Evolutionary conservation across 2,329 filamentous ascomycete species (phyloP).

Genomic region (Microdochium trichocladiopsis): DNA sequence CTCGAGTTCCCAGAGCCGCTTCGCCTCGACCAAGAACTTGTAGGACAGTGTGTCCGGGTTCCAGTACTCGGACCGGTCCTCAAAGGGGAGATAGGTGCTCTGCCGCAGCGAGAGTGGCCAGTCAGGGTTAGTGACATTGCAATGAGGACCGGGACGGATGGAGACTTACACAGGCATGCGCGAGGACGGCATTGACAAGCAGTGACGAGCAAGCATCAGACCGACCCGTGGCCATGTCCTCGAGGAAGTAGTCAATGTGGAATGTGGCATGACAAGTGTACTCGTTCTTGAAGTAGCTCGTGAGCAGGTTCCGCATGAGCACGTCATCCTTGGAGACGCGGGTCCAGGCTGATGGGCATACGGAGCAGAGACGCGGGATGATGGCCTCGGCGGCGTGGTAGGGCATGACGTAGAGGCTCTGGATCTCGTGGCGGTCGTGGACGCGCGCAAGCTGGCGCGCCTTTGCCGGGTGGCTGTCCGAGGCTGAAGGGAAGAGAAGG

Average conservation of each 20-base stretch:
- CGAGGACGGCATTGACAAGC: slow-evolving; percentile 29
- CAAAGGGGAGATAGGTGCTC: slow-evolving; percentile 18
- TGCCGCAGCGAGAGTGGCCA: slow-evolving; percentile 3
- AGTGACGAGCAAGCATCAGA: slow-evolving; percentile 29
- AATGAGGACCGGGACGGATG: background rate
- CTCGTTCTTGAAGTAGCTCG: slow-evolving; percentile 22
- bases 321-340: slow-evolving; percentile 22
- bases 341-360: slow-evolving; percentile 27
- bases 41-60: slow-evolving; percentile 23
- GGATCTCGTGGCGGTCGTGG: slow-evolving; percentile 1
- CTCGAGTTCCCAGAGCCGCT: slow-evolving; percentile 25
- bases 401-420: slow-evolving; percentile 23
- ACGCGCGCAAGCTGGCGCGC: slow-evolving; percentile 3
- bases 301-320: slow-evolving; percentile 24
- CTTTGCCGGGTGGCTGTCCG: background rate
- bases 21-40: slow-evolving; percentile 27
- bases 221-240: slow-evolving; percentile 24
- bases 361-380: slow-evolving; percentile 21
- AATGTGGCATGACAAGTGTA: slow-evolving; percentile 26
- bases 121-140: too few relatives aligned
- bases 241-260: slow-evolving; percentile 30
- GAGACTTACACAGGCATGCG: slow-evolving; percentile 25
- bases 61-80: slow-evolving; percentile 23
- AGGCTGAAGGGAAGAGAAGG: slow-evolving; percentile 2
- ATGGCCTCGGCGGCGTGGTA: slow-evolving; percentile 26